phyloP scores from a whole-genome alignment of 495 filamentous ascomycete genomes.

The Neurospora sp. region DNA sequence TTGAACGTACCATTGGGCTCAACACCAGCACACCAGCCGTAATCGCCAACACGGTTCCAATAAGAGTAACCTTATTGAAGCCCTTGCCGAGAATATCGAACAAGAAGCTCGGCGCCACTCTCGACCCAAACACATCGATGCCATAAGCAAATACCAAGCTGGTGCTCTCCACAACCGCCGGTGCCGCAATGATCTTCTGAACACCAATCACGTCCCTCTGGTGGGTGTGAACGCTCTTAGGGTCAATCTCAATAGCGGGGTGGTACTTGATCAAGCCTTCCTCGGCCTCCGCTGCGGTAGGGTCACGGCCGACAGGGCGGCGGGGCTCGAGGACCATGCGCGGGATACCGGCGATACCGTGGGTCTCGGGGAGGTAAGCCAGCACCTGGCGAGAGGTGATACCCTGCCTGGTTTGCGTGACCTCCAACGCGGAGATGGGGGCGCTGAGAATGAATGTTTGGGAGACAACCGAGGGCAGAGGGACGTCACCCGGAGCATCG shows the following conservation, averaged over 20 bases:
- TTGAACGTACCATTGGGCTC: slow-evolving; percentile 68
- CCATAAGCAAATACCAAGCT: slow-evolving; percentile 87
- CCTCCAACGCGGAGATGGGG: slow-evolving; percentile 65
- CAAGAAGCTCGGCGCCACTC: slow-evolving; percentile 70
- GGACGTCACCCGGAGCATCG: slow-evolving; percentile 28
- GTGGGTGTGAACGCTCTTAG: slow-evolving; percentile 73
- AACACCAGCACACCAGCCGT: slow-evolving; percentile 62
- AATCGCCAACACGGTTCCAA: slow-evolving; percentile 73
- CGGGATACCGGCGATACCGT: slow-evolving; percentile 71
- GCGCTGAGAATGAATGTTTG: slow-evolving; percentile 72
- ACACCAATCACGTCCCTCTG: slow-evolving; percentile 71
- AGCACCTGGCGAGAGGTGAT: slow-evolving; percentile 81
- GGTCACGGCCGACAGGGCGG: slow-evolving; percentile 78
- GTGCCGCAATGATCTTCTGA: slow-evolving; percentile 56
- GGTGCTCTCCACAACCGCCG: slow-evolving; percentile 84
- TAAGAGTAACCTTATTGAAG: slow-evolving; percentile 79
- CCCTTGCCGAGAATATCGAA: slow-evolving; percentile 91
- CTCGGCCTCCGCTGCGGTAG: slow-evolving; percentile 64
- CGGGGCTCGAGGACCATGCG: slow-evolving; percentile 71
- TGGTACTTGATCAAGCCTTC: slow-evolving; percentile 74
- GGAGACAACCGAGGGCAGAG: slow-evolving; percentile 59
- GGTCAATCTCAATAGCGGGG: slow-evolving; percentile 74
- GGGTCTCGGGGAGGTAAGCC: slow-evolving; percentile 58
- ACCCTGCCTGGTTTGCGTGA: slow-evolving; percentile 85
- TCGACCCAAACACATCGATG: slow-evolving; percentile 75